Base-by-base conservation (phyloP, 148 eudicot genomes). In the Vaccinium vitisidaea region DNA sequence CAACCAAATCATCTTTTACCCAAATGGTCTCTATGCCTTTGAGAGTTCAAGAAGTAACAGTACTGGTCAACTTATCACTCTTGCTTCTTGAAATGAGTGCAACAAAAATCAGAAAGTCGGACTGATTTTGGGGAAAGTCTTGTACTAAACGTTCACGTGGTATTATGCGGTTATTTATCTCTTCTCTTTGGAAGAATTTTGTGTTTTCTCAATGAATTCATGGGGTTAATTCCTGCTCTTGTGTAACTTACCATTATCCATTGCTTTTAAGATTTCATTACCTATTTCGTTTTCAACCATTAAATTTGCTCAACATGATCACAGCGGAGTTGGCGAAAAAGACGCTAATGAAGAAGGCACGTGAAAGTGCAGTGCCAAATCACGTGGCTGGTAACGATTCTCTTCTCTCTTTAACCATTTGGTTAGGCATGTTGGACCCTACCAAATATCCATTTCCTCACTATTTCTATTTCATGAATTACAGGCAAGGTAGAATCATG, bases 301-400 rank as follows among this genome's bases (percentile, higher is more conserved):
- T 86, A 52, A 82, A 16, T 54, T 65, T 63, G 79, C 46, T 48
- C 21, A 77, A 77, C 80, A 79, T 83, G 69, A 75, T 32, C 36
- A 2, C 92, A 92, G 94, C 91, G 12, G 90, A 88, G 86, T 27
- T 84, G 16, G 87, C 53, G 70, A 88, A 89, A 80, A 84, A 75
- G 82, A 84, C 58, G 43, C 85, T 84, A 25, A 78, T 78, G 80
- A 92, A 90, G 87, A 79, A 88, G 87, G 77, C 90, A 78, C 88
- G 86, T 69, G 90, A 87, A 87, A 91, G 61, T 82, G 65, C 88
- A 75, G 49, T 65, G 76, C 70, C 18, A 73, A 71, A 79, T 21
- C 76, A 46, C 2, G 83, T 6, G 5, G 84, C 84, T 27, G 91
- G 89, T 89, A 83, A 85, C 25, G 39, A 46, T 21, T 80, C 63